Conservation (phyloP, 2,329 filamentous ascomycete genomes). For the Cercospora sp. region DNA sequence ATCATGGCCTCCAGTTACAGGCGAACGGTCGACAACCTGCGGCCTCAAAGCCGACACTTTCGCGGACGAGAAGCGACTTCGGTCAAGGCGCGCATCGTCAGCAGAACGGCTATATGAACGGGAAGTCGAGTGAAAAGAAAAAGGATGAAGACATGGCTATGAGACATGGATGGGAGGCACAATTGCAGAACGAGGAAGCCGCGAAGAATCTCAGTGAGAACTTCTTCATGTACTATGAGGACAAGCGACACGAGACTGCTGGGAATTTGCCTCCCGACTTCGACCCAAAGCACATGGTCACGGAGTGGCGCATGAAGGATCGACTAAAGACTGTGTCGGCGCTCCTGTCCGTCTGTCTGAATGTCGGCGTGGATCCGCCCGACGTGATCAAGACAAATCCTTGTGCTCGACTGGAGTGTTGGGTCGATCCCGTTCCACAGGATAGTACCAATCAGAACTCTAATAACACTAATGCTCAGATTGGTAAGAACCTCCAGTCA, state of each 20-base stretch:
- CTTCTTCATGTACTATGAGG: conserved; percentile 99
- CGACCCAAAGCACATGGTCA: conserved; percentile 51
- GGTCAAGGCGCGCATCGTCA: conserved; percentile 13
- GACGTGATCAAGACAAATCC: conserved; percentile 95
- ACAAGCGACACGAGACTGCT: conserved; percentile 94
- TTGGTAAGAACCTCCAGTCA: conserved; percentile 91
- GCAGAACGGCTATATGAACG: conserved; percentile 10
- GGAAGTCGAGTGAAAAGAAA: conserved; percentile 12
- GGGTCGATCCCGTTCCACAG: conserved; percentile 83
- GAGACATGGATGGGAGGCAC: conserved; percentile 88
- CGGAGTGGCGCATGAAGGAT: conserved; percentile 98
- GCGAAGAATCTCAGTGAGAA: conserved; percentile 71
- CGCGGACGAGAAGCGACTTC: conserved; percentile 27
- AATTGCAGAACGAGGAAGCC: conserved; percentile 89
- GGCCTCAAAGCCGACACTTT: conserved; percentile 16
- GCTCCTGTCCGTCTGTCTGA: conserved; percentile 88
- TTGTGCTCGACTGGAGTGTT: conserved; percentile 90
- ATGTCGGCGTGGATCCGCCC: conserved; percentile 95
- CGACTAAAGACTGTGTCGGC: conserved; percentile 95
- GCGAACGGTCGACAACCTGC: conserved; percentile 39
- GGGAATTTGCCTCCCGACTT: conserved; percentile 71
- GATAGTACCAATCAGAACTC: conserved; percentile 42
- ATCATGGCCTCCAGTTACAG: conserved; percentile 52
- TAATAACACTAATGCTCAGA: conserved; percentile 66
- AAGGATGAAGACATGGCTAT: conserved; percentile 40